These are phyloP conservation scores for Trametes punicea DNA, from an alignment of 768 basidiomycete genomes.

Conservation along the genomic window DNA sequence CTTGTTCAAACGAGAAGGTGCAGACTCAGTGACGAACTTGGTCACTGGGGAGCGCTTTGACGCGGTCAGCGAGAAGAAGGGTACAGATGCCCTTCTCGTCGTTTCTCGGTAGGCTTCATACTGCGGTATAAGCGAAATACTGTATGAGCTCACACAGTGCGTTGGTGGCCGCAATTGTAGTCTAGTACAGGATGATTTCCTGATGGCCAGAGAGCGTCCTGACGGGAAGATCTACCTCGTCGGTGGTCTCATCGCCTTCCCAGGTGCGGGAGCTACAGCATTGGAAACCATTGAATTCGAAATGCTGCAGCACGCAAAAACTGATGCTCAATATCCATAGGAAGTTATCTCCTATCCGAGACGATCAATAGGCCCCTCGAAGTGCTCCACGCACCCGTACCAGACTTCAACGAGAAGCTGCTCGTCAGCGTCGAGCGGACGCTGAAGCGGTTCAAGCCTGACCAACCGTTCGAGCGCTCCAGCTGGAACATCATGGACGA, in stretches of 20 bases:
- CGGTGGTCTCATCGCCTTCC: conserved; percentile 34
- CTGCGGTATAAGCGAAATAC: neutral
- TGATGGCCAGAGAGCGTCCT: conserved; percentile 34
- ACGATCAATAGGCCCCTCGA: conserved; percentile 32
- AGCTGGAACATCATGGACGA: conserved; percentile 37
- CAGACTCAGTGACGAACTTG: conserved; percentile 28
- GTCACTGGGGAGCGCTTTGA: conserved; percentile 26
- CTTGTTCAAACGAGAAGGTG: conserved; percentile 25
- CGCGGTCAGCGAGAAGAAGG: conserved; percentile 12
- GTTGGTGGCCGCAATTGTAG: conserved; percentile 13
- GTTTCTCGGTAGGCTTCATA: conserved; percentile 24
- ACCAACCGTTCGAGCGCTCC: conserved; percentile 35
- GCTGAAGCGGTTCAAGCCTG: conserved; percentile 32
- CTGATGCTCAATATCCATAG: conserved; percentile 10
- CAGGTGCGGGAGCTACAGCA: no score
- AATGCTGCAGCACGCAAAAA: no score
- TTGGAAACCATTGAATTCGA: no score
- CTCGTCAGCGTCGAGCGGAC: conserved; percentile 35
- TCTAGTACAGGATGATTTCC: conserved; percentile 34
- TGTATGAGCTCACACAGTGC: no score
- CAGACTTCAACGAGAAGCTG: conserved; percentile 36
- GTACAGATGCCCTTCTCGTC: conserved; percentile 29
- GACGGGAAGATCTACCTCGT: conserved; percentile 36
- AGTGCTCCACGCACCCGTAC: conserved; percentile 30
- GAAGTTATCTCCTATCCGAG: conserved; percentile 33